Evolutionary conservation across 2,329 filamentous ascomycete genomes (phyloP).

Genomic region (Fusarium hostae): DNA sequence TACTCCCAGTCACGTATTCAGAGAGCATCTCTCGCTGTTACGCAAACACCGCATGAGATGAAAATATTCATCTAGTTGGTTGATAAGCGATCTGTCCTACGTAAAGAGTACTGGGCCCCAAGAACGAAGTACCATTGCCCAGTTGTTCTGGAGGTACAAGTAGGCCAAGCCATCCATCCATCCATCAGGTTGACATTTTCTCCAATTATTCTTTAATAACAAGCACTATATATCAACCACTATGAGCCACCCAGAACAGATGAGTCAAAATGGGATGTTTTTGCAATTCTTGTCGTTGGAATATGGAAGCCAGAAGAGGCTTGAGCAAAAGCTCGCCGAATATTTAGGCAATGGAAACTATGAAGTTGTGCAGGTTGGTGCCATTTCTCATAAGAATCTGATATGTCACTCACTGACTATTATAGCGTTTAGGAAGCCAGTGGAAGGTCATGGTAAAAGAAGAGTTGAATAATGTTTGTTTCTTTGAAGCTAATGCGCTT

Average conservation of each 20-base stretch:
- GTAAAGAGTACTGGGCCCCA: not conserved
- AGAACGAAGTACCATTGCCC: rapidly evolving
- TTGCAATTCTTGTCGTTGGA: not conserved
- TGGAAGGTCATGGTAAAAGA: not conserved
- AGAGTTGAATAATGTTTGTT: not conserved
- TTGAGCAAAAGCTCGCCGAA: not conserved
- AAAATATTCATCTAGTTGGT: not conserved
- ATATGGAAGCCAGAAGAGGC: not conserved
- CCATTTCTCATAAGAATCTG: not conserved
- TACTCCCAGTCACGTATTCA: not conserved
- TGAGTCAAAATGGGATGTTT: not conserved
- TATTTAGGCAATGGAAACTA: not conserved
- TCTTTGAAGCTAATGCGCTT: not conserved
- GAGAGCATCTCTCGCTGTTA: not conserved
- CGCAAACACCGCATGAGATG: not conserved
- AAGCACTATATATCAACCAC: too few species aligned
- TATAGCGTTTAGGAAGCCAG: not conserved
- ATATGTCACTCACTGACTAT: rapidly evolving
- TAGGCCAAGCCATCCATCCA: not conserved
- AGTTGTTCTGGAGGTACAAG: not conserved
- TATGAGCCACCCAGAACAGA: not conserved
- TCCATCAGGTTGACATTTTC: not conserved
- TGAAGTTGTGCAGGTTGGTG: not conserved
- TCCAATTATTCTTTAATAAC: not conserved
- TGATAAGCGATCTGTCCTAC: not conserved